A percentile compares a stretch with the other conserved stretches of the same genome.
Evolutionary conservation across 495 filamentous ascomycete genomes (phyloP).

Genomic region (Talaromyces liani): DNA sequence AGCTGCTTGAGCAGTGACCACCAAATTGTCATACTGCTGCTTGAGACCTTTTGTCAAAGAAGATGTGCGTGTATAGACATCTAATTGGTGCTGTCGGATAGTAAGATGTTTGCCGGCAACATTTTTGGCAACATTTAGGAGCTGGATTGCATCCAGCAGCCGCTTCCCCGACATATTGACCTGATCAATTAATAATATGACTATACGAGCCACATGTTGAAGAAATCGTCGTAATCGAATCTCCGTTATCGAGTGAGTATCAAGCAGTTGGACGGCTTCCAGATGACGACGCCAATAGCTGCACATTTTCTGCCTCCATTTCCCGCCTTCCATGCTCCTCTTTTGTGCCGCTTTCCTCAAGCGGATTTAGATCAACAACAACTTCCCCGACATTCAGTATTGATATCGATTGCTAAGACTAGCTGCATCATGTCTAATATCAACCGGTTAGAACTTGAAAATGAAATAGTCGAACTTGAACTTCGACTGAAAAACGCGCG

Average conservation of each 20-base stretch:
- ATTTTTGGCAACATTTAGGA: constrained; percentile 68
- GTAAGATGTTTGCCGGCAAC: constrained; percentile 75
- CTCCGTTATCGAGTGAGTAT: not conserved
- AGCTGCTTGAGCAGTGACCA: constrained; percentile 57
- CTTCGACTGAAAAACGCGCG: constrained; percentile 32
- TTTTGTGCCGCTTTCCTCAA: not conserved
- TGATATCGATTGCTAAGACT: not conserved
- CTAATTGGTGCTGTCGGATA: constrained; percentile 68
- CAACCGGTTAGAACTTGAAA: constrained; percentile 22
- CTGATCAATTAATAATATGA: not conserved
- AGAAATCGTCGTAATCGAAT: not conserved
- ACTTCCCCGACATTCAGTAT: not conserved
- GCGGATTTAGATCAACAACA: not conserved
- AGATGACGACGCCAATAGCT: not conserved
- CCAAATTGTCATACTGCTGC: constrained; percentile 54
- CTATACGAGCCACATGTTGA: not conserved
- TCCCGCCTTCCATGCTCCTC: constrained; percentile 10
- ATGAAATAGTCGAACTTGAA: constrained; percentile 50
- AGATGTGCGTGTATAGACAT: constrained; percentile 70
- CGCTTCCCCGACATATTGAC: constrained; percentile 57
- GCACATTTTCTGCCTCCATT: constrained; percentile 12
- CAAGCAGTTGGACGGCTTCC: not conserved
- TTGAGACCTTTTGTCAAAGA: constrained; percentile 63
- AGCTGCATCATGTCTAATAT: not conserved
- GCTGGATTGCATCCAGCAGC: constrained; percentile 70